These are phyloP conservation scores for Termitomyces sp. DNA, from an alignment of 768 basidiomycete genomes.

Conservation along the genomic window DNA sequence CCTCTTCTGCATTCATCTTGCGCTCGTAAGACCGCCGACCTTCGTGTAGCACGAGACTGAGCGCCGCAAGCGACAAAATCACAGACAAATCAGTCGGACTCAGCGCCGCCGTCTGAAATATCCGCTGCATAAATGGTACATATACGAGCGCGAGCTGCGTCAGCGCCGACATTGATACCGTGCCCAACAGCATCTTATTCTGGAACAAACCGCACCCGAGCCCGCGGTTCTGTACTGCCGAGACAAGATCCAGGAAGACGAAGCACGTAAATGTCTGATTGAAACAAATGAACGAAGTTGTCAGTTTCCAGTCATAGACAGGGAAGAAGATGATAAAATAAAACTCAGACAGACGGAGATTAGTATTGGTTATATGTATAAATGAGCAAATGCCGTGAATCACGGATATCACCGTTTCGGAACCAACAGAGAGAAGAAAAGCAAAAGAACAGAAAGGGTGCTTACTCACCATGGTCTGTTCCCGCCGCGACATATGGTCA, in stretches of 20 bases:
- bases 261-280: constrained; percentile 91
- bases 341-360: neutral
- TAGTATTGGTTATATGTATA: neutral
- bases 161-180: constrained; percentile 81
- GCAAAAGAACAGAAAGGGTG: neutral
- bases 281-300: neutral
- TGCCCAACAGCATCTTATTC: constrained; percentile 87
- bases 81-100: constrained; percentile 60
- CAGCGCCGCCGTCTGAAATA: constrained; percentile 92
- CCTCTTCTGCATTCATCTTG: constrained; percentile 46
- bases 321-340: neutral
- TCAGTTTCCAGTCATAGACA: neutral
- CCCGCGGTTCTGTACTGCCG: constrained; percentile 91
- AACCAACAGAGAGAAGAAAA: neutral
- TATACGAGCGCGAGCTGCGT: constrained; percentile 86
- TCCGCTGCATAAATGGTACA: constrained; percentile 81
- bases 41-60: constrained; percentile 73
- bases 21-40: constrained; percentile 75
- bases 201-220: constrained; percentile 77
- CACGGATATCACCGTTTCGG: neutral
- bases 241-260: constrained; percentile 95
- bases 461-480: constrained; percentile 86
- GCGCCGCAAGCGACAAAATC: constrained; percentile 60
- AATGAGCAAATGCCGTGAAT: constrained; percentile 3
- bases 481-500: constrained; percentile 75